Evolutionary conservation across 148 eudicot genomes (phyloP).

Genomic region (Salicornia ramosissima): DNA sequence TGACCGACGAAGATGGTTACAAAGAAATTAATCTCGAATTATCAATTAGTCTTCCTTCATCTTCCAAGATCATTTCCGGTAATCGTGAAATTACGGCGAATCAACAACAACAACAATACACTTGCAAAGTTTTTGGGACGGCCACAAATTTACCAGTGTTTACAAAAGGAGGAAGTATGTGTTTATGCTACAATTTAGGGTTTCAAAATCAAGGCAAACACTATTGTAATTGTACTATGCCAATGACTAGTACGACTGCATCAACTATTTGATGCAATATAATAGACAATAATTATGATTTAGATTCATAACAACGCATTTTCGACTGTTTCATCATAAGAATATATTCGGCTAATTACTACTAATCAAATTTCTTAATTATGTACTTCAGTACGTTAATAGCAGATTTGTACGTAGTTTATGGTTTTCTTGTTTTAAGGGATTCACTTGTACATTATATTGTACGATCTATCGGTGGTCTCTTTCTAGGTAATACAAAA

Average conservation of each 20-base stretch:
- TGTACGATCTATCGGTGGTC: too few species aligned
- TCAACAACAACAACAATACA: conserved; percentile 25
- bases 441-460: too few species aligned
- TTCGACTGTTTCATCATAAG: too few species aligned
- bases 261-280: not conserved
- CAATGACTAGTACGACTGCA: conserved; percentile 16
- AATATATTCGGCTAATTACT: too few species aligned
- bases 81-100: not conserved
- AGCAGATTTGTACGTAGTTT: too few species aligned
- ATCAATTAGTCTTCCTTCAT: conserved; percentile 27
- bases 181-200: conserved; percentile 31
- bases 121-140: conserved; percentile 11
- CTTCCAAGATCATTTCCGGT: conserved; percentile 1
- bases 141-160: conserved; percentile 3
- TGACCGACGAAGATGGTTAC: conserved; percentile 22
- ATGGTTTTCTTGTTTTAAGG: too few species aligned
- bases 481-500: too few species aligned
- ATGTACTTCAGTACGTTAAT: too few species aligned
- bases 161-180: conserved; percentile 17
- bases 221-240: conserved; percentile 22
- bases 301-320: too few species aligned
- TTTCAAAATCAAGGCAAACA: conserved; percentile 23
- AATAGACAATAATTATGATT: too few species aligned
- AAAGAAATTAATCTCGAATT: conserved; percentile 29
- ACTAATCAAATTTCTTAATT: too few species aligned